A percentile compares a stretch with the other conserved stretches of the same genome.
Conservation (phyloP, 2,329 filamentous ascomycete genomes). For the Colletotrichum magnum region DNA sequence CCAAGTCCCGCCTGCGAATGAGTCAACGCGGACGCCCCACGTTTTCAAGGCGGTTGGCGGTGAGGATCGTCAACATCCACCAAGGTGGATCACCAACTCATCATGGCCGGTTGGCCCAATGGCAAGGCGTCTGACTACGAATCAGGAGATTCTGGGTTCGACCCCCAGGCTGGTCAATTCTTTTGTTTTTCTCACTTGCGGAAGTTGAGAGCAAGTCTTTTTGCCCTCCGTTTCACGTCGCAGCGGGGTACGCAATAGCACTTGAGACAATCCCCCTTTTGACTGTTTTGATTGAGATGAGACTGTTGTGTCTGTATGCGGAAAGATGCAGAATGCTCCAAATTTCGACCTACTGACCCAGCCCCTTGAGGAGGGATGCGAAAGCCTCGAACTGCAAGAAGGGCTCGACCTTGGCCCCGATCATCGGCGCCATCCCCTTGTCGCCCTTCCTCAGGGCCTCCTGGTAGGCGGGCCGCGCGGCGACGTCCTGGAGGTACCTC, state of each 20-base stretch:
- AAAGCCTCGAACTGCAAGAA: conserved; percentile 32
- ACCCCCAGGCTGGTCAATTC: conserved; percentile 38
- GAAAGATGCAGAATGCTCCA: too few species aligned
- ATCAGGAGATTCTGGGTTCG: conserved; percentile 41
- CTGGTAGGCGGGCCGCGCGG: conserved; percentile 60
- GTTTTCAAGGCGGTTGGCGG: neutral
- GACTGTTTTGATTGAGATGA: neutral
- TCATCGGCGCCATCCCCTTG: conserved; percentile 55
- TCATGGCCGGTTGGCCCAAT: conserved; percentile 50
- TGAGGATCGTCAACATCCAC: fast-evolving
- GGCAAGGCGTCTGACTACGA: conserved; percentile 61
- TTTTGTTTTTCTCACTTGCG: too few species aligned
- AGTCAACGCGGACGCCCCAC: neutral
- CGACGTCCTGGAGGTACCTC: conserved; percentile 60
- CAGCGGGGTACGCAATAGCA: neutral
- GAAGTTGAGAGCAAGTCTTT: neutral
- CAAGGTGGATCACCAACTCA: neutral
- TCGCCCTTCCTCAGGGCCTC: conserved; percentile 65
- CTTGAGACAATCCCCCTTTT: neutral
- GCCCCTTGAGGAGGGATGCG: neutral
- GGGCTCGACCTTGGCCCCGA: conserved; percentile 20
- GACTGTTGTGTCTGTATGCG: too few species aligned
- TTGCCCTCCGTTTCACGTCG: neutral
- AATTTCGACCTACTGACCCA: neutral
- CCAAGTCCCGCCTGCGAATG: neutral